Evolutionary conservation across 2,329 filamentous ascomycete genomes (phyloP).

Genomic region (Aspergillus sp.): DNA sequence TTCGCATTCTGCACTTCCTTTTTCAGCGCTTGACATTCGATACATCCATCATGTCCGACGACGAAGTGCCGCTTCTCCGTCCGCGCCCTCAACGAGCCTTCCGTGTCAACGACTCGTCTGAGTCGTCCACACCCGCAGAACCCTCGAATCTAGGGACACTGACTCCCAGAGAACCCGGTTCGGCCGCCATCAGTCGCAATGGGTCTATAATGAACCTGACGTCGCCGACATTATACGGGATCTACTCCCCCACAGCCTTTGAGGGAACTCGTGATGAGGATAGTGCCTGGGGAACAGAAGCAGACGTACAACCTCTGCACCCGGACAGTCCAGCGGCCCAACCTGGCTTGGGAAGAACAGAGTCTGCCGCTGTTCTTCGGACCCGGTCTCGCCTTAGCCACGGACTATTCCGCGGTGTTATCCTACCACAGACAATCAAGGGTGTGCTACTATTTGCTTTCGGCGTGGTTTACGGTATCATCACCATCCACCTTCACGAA

Average conservation of each 20-base stretch:
- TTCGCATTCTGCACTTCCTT: background rate
- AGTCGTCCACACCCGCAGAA: constrained; percentile 42
- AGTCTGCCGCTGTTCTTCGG: constrained; percentile 30
- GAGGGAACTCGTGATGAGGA: constrained; percentile 57
- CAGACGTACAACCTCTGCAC: constrained; percentile 69
- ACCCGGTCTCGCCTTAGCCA: constrained; percentile 38
- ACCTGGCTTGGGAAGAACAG: constrained; percentile 26
- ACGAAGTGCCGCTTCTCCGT: constrained; percentile 58
- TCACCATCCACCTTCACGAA: constrained; percentile 78
- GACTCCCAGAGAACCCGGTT: constrained; percentile 31
- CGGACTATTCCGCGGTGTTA: constrained; percentile 40
- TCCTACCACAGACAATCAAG: constrained; percentile 59
- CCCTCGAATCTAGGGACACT: constrained; percentile 34
- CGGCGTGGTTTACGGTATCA: constrained; percentile 77
- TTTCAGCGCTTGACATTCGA: background rate
- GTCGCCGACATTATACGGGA: constrained; percentile 84
- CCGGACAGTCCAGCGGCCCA: constrained; percentile 45
- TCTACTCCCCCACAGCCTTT: constrained; percentile 71
- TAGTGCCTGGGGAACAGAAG: constrained; percentile 77
- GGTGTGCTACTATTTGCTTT: constrained; percentile 70
- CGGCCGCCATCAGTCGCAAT: constrained; percentile 61
- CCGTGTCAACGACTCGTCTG: constrained; percentile 54
- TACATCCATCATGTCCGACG: constrained; percentile 30
- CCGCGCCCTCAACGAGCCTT: constrained; percentile 74
- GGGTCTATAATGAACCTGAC: constrained; percentile 84